A percentile compares a stretch with the other conserved stretches of the same genome.
Evolutionary conservation across 495 filamentous ascomycete genomes (phyloP).

Genomic region (Hypomontagnella monticulosa): DNA sequence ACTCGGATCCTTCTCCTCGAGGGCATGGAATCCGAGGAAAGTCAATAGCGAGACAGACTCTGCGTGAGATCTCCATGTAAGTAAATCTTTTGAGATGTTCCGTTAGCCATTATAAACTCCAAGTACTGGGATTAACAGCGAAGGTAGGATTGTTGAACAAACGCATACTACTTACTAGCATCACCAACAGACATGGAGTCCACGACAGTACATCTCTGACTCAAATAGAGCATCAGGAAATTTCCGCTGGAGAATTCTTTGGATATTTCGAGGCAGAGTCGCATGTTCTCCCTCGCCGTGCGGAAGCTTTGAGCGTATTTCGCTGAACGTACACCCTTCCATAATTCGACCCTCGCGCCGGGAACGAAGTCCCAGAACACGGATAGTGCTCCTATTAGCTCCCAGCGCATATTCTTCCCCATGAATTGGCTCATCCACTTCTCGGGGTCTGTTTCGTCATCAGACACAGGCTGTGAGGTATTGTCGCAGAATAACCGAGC

Average conservation of each 20-base stretch:
- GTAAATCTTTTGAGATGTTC: slow-evolving; percentile 37
- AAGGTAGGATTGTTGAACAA: not conserved
- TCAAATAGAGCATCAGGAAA: slow-evolving; percentile 57
- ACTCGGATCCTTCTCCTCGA: slow-evolving; percentile 49
- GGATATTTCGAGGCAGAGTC: slow-evolving; percentile 57
- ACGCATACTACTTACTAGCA: slow-evolving; percentile 53
- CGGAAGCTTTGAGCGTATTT: slow-evolving; percentile 40
- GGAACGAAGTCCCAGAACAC: slow-evolving; percentile 51
- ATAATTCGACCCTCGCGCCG: slow-evolving; percentile 2
- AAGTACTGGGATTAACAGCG: not conserved
- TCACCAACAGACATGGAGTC: slow-evolving; percentile 62
- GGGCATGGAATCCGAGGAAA: slow-evolving; percentile 66
- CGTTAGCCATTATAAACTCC: not conserved
- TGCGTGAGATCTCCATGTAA: slow-evolving; percentile 63
- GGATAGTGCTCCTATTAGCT: slow-evolving; percentile 65
- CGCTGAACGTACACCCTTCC: slow-evolving; percentile 21
- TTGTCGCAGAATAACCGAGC: slow-evolving; percentile 40
- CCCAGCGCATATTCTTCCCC: slow-evolving; percentile 66
- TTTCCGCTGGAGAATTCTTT: slow-evolving; percentile 60
- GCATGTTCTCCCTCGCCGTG: slow-evolving; percentile 54
- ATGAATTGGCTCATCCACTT: slow-evolving; percentile 53
- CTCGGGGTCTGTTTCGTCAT: slow-evolving; percentile 51
- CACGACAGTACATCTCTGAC: slow-evolving; percentile 56
- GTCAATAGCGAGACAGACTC: slow-evolving; percentile 64
- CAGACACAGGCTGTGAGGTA: slow-evolving; percentile 33